A percentile compares a stretch with the other conserved stretches of the same genome.
phyloP scores from a whole-genome alignment of 1,139 yeast genomes.

The Sugiyamaella sp. region DNA sequence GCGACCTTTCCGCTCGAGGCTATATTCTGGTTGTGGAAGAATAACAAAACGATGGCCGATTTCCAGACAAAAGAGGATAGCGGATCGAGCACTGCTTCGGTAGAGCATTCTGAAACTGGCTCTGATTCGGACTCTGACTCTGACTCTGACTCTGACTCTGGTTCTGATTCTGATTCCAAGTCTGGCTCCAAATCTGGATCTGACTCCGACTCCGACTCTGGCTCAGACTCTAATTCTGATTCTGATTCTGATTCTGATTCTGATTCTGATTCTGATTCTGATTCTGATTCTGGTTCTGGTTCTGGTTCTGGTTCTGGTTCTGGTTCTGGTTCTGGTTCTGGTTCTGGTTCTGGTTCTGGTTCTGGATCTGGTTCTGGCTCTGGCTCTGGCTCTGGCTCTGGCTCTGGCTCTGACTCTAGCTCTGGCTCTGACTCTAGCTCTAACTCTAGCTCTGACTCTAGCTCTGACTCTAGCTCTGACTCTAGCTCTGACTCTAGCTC shows the following conservation, averaged over 20 bases:
- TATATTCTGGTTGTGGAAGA: conserved; percentile 35
- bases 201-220: conserved; percentile 34
- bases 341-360: conserved; percentile 20
- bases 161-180: conserved; percentile 25
- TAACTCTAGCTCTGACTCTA: conserved; percentile 30
- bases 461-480: conserved; percentile 32
- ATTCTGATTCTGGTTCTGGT: conserved; percentile 33
- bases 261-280: conserved; percentile 20
- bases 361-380: neutral
- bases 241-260: conserved; percentile 31
- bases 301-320: conserved; percentile 31
- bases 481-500: conserved; percentile 31
- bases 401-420: conserved; percentile 30
- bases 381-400: conserved; percentile 31
- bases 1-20: conserved; percentile 28
- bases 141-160: conserved; percentile 28
- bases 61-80: conserved; percentile 35
- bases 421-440: conserved; percentile 20
- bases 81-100: conserved; percentile 33
- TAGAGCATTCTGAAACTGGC: conserved; percentile 25
- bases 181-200: conserved; percentile 24
- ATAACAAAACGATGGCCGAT: conserved; percentile 33
- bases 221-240: conserved; percentile 31
- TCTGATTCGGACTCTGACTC: conserved; percentile 25
- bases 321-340: too few species aligned